phyloP scores from a whole-genome alignment of 1,284 basidiomycete species.

The Fomitopsis schrenkii region DNA sequence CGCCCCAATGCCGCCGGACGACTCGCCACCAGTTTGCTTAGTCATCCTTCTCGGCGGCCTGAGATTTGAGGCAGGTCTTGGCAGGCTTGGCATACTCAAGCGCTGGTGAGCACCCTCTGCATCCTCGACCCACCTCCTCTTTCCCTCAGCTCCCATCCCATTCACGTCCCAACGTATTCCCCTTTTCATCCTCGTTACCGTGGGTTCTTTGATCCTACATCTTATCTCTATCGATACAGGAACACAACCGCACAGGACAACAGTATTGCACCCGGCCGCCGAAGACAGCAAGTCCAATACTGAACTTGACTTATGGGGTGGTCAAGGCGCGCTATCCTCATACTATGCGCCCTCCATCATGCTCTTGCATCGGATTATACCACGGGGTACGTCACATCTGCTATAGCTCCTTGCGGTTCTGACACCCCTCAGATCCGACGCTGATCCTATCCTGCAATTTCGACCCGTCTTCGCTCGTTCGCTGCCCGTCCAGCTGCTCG shows the following conservation, averaged over 20 bases:
- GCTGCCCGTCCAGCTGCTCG: conserved; percentile 87
- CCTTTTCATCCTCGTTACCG: no score
- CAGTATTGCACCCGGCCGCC: no score
- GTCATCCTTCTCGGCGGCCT: background rate
- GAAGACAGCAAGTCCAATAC: background rate
- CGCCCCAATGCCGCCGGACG: background rate
- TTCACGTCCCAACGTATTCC: no score
- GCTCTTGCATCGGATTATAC: conserved; percentile 1
- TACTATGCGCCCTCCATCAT: background rate
- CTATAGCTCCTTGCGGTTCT: background rate
- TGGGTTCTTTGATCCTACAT: no score
- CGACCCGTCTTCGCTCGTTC: conserved; percentile 81
- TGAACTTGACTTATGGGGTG: background rate
- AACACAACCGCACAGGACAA: no score
- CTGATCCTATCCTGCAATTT: conserved; percentile 73
- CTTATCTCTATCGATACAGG: no score
- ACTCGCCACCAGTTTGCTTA: background rate
- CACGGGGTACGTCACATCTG: conserved; percentile 8
- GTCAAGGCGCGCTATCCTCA: background rate
- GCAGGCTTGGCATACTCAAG: background rate
- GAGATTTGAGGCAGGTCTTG: background rate
- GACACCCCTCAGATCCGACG: conserved; percentile 21
- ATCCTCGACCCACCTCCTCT: background rate
- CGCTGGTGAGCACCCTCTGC: background rate
- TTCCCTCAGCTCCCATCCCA: background rate